These are phyloP conservation scores for Castanea crenata DNA, from an alignment of 306 rosid species.

Conservation along the genomic window DNA sequence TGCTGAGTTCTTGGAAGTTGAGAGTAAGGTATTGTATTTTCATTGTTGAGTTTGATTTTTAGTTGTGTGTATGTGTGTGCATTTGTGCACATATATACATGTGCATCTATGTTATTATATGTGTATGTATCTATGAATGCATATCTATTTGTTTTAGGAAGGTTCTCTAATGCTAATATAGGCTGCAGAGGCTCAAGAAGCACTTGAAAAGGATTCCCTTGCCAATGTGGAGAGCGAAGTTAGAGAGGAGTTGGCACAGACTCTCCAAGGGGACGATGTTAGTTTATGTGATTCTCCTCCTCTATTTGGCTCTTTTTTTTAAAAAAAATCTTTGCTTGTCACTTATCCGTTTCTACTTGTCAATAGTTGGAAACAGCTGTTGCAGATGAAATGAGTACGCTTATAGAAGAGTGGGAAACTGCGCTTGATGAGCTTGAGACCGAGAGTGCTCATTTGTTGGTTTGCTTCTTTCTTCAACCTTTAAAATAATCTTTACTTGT, in stretches of 20 bases:
- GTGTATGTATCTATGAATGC: background rate
- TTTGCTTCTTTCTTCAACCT: conserved; percentile 47
- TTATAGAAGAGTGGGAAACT: conserved; percentile 76
- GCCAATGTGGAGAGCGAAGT: conserved; percentile 85
- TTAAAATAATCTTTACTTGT: conserved; percentile 27
- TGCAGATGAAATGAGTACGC: conserved; percentile 76
- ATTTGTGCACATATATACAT: no score
- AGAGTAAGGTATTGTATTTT: conserved; percentile 77
- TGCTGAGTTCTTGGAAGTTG: conserved; percentile 84
- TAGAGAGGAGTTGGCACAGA: conserved; percentile 77
- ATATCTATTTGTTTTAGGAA: conserved; percentile 6
- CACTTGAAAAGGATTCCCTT: conserved; percentile 95
- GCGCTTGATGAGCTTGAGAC: conserved; percentile 86
- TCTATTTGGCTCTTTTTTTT: background rate
- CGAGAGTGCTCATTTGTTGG: conserved; percentile 86
- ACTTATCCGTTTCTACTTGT: conserved; percentile 34
- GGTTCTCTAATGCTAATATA: conserved; percentile 50
- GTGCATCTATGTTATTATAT: background rate
- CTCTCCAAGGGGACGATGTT: conserved; percentile 71
- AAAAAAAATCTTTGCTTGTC: background rate
- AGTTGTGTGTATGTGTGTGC: no score
- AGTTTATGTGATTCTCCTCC: conserved; percentile 37
- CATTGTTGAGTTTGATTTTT: background rate
- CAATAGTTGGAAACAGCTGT: conserved; percentile 79
- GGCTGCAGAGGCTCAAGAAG: conserved; percentile 99